Evolutionary conservation across 441 rosid genomes (phyloP).

Genomic region (Pelargonium citronellum): DNA sequence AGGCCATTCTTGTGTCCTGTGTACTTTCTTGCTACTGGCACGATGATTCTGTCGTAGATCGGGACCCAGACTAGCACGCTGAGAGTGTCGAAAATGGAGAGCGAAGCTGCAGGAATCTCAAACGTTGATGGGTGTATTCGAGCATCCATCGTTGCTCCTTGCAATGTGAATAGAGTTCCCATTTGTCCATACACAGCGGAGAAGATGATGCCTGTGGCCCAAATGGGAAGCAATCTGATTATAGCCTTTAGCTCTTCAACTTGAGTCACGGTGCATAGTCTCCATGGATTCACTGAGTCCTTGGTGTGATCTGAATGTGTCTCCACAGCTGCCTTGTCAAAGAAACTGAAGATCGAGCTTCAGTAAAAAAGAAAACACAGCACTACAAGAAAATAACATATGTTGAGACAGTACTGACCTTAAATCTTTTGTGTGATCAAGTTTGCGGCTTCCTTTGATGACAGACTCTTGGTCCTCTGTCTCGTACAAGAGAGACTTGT

Average conservation of each 20-base stretch:
- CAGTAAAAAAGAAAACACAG: no score
- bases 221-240: constrained; percentile 67
- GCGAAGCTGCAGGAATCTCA: constrained; percentile 82
- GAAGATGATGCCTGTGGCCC: constrained; percentile 86
- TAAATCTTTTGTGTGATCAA: constrained; percentile 60
- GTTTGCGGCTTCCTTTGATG: constrained; percentile 79
- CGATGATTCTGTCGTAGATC: constrained; percentile 59
- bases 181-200: constrained; percentile 77
- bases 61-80: constrained; percentile 94
- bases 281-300: constrained; percentile 54
- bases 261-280: constrained; percentile 82
- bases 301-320: constrained; percentile 38
- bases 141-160: constrained; percentile 84
- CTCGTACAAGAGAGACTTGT: constrained; percentile 69
- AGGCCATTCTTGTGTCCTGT: constrained; percentile 78
- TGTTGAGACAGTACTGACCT: constrained; percentile 29
- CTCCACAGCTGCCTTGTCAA: constrained; percentile 93
- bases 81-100: constrained; percentile 74
- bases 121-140: constrained; percentile 59
- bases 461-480: constrained; percentile 49
- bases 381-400: no score
- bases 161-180: constrained; percentile 78
- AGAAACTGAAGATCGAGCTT: constrained; percentile 43
- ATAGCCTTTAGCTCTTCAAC: constrained; percentile 82
- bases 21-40: constrained; percentile 58